Evolutionary conservation across 2,329 filamentous ascomycete species (phyloP), one percentile per base, ranked within the genome.

Genomic region (Xylariaceae sp.): DNA sequence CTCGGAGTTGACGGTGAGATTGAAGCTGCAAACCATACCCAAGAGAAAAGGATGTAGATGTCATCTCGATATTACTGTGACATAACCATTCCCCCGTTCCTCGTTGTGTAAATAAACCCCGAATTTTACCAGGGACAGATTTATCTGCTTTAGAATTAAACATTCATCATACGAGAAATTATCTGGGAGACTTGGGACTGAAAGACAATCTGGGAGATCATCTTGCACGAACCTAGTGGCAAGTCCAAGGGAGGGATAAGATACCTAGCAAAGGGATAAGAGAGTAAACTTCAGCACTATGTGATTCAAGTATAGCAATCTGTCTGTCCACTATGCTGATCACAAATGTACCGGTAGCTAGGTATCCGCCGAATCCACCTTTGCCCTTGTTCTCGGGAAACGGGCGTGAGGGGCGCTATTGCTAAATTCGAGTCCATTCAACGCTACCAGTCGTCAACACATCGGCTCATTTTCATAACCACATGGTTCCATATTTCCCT

Each of bases 41-140:
- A 10, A 22, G 8, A 39, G n/a, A 19, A 22, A 29, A 29, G 13
- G 19, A 26, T 10, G 9, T 16, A 12, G 13, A 22, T 41, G 22
- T 5, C 26, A 39, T 47, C 9, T 42, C 39, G 8, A 22, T 18
- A 45, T 30, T 15, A 2, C 49, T 42, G 16, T 44, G 5, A 7
- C 32, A 50, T 40, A 41, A 22, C 16, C 22, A 19, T 47, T 50
- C 41, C 53, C 42, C 47, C 49, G 43, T 56, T 49, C 26, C 39
- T 44, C 26, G 19, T 26, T 54, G 47, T 37, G 12, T 53, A 49
- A 46, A 55, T 50, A 45, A 22, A 36, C 29, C 36, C 15, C 22
- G 51, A 12, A 13, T 12, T 45, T 51, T 50, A 12, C 32, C 39
- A 26, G 15, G 41, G 49, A 49, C 40, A 22, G 8, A 40, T 42